These are phyloP conservation scores for Iris pallida DNA, from an alignment of 116 monocot genomes.

Conservation along the genomic window DNA sequence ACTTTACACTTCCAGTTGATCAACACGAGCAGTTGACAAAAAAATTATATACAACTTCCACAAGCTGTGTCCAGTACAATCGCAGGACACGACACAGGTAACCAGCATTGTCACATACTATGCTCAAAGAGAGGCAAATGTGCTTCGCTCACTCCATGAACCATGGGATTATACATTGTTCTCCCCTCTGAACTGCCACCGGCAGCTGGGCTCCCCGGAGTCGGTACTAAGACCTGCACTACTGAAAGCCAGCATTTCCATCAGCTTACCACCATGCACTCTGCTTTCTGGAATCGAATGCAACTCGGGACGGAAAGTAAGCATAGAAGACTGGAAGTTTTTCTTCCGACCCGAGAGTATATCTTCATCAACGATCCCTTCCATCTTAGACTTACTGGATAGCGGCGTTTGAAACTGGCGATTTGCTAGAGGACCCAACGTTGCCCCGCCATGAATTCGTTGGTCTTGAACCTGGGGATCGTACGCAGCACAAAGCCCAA, in stretches of 20 bases:
- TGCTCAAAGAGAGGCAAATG: too few relatives aligned
- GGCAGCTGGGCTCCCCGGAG: too few relatives aligned
- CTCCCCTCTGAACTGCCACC: too few relatives aligned
- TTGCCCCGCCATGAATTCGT: constrained; percentile 24
- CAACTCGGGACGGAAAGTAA: background rate
- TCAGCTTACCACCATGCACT: constrained; percentile 31
- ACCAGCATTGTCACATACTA: too few relatives aligned
- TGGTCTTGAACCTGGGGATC: constrained; percentile 24
- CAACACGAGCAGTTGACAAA: too few relatives aligned
- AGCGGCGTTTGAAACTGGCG: background rate
- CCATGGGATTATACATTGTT: too few relatives aligned
- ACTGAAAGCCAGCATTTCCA: constrained; percentile 17
- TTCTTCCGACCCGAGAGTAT: background rate
- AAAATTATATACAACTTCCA: too few relatives aligned
- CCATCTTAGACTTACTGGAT: background rate
- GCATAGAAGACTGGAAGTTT: background rate
- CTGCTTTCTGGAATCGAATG: constrained; percentile 25
- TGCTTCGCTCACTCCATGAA: too few relatives aligned
- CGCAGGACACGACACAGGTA: too few relatives aligned
- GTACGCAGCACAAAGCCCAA: constrained; percentile 27
- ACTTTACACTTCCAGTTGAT: too few relatives aligned
- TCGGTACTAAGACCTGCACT: too few relatives aligned
- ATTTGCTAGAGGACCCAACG: background rate
- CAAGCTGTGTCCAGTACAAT: too few relatives aligned
- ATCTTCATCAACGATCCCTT: constrained; percentile 4